A percentile compares a stretch with the other conserved stretches of the same genome.
phyloP scores from a whole-genome alignment of 768 basidiomycete genomes.

The Naganishia vishniacii region DNA sequence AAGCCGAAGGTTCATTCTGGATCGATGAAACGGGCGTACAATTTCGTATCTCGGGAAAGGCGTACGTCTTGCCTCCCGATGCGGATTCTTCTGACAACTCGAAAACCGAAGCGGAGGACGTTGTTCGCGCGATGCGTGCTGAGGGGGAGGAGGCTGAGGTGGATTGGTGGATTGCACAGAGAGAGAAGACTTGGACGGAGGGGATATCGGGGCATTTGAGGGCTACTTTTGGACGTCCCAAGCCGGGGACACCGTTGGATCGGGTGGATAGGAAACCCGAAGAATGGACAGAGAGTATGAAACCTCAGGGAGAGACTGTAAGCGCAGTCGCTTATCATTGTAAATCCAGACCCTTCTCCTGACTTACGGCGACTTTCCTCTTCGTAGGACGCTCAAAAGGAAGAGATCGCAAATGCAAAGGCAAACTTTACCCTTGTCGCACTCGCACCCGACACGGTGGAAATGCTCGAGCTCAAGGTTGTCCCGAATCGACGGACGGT shows the following conservation, averaged over 20 bases:
- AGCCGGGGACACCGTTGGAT: conserved; percentile 39
- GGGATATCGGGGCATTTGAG: conserved; percentile 44
- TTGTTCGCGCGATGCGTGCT: conserved; percentile 17
- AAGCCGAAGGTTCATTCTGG: conserved; percentile 45
- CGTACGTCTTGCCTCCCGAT: conserved; percentile 25
- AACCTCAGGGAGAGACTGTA: conserved; percentile 35
- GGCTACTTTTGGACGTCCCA: conserved; percentile 43
- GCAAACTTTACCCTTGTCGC: conserved; percentile 42
- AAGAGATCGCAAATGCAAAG: conserved; percentile 35
- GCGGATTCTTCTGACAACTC: not conserved
- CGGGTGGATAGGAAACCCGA: conserved; percentile 33
- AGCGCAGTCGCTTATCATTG: conserved; percentile 27
- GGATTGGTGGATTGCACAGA: conserved; percentile 42
- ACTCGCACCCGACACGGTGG: conserved; percentile 35
- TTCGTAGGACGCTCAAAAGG: conserved; percentile 38
- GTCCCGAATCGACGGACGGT: conserved; percentile 41
- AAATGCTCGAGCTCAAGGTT: conserved; percentile 43
- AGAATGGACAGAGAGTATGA: conserved; percentile 40
- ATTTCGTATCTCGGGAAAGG: conserved; percentile 43
- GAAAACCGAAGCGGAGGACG: conserved; percentile 11
- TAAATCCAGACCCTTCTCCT: too few relatives aligned
- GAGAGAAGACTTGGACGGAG: conserved; percentile 36
- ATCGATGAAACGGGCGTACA: conserved; percentile 40
- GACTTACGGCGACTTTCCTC: not conserved
- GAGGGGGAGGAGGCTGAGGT: conserved; percentile 30